Percentiles rank a stretch among this genome's conserved stretches.
phyloP scores from a whole-genome alignment of 2,329 filamentous ascomycete genomes.

The Phaeomoniella chlamydospora region DNA sequence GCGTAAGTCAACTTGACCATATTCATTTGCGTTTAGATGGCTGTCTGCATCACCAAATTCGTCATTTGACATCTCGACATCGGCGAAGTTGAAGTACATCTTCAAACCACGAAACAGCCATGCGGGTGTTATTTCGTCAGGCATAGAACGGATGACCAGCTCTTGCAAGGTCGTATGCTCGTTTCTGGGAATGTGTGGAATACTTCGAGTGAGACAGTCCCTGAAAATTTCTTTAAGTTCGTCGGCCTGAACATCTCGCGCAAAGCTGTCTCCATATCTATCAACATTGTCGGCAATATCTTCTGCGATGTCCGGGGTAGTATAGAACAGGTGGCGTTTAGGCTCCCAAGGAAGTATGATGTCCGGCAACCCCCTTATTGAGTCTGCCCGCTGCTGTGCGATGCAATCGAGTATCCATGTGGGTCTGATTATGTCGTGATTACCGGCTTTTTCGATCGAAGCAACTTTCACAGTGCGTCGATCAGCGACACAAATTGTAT shows the following conservation, averaged over 20 bases:
- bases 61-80: slow-evolving; percentile 1
- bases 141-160: background rate
- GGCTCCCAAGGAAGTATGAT: slow-evolving; percentile 52
- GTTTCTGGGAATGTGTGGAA: background rate
- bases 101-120: slow-evolving; percentile 34
- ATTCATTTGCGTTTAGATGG: slow-evolving; percentile 8
- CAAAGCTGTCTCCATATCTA: slow-evolving; percentile 69
- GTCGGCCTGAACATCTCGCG: slow-evolving; percentile 48
- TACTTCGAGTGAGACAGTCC: too few relatives aligned
- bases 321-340: slow-evolving; percentile 57
- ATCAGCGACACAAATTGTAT: slow-evolving; percentile 27
- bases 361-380: slow-evolving; percentile 35
- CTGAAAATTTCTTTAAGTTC: slow-evolving; percentile 38
- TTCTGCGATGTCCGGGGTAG: slow-evolving; percentile 39
- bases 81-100: slow-evolving; percentile 24
- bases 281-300: slow-evolving; percentile 53
- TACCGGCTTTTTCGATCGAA: slow-evolving; percentile 59
- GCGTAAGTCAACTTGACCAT: slow-evolving; percentile 13
- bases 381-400: slow-evolving; percentile 36
- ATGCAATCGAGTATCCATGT: slow-evolving; percentile 77
- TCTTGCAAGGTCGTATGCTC: background rate
- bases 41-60: slow-evolving; percentile 10
- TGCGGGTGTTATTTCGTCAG: background rate
- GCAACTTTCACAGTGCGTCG: slow-evolving; percentile 61
- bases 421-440: slow-evolving; percentile 60